Evolutionary conservation across 441 rosid genomes (phyloP).

Genomic region (Daphne laureola): DNA sequence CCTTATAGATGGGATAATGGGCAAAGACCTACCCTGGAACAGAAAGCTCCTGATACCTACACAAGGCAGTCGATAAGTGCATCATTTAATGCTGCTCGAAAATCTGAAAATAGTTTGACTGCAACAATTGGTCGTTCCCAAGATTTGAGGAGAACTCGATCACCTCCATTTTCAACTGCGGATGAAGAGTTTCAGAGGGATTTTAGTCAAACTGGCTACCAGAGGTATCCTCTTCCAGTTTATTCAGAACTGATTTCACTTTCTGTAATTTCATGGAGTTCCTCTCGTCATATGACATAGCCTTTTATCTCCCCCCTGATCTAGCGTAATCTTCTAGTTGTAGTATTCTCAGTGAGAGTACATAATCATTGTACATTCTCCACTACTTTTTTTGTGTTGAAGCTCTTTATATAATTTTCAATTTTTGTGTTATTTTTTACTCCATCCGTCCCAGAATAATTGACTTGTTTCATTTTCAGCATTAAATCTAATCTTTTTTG

Average conservation of each 20-base stretch:
- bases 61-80: conserved; percentile 32
- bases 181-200: conserved; percentile 28
- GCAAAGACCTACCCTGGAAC: conserved; percentile 26
- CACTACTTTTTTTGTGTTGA: too few relatives aligned
- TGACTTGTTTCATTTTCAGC: too few relatives aligned
- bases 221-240: conserved; percentile 23
- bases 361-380: too few relatives aligned
- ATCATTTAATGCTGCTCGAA: conserved; percentile 52
- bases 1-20: conserved; percentile 39
- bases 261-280: conserved; percentile 13
- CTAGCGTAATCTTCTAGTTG: too few relatives aligned
- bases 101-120: conserved; percentile 41
- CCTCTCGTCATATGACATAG: background rate
- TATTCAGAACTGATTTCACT: conserved; percentile 4
- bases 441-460: too few relatives aligned
- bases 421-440: too few relatives aligned
- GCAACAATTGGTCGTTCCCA: conserved; percentile 52
- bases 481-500: too few relatives aligned
- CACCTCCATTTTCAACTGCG: conserved; percentile 31
- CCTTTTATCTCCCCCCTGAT: conserved; percentile 17
- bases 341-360: too few relatives aligned
- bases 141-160: conserved; percentile 51
- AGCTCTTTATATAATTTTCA: too few relatives aligned
- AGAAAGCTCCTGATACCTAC: conserved; percentile 30
- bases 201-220: conserved; percentile 20